Base-by-base conservation (phyloP, 331 rosid genomes). In the Pyrus hybrid region DNA sequence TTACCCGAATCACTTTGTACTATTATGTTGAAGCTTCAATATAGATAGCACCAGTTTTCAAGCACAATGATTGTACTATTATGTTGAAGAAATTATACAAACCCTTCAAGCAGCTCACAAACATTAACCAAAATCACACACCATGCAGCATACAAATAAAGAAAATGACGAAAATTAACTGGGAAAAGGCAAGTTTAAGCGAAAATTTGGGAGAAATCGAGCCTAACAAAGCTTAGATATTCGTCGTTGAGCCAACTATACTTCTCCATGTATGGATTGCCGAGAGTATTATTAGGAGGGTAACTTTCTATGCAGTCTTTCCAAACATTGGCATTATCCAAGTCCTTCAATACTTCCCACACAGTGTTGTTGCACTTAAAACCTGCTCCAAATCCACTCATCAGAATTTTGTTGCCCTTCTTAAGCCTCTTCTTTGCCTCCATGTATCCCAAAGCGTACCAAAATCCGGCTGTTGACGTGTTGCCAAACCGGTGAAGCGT, bases 371-470 rank as follows among this genome's bases (percentile, higher is more conserved):
- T 82, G 71, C 80, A 82, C 77, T 73, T 75, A 43, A 72, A 73
- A 37, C 85, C 85, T 14, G 85, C 85, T 35, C 85, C 85, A 25
- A 82, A 61, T 32, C 85, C 80, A n/a, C 68, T 77, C 85, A 82
- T 77, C 71, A 82, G 63, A 32, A 77, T 60, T 45, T 53, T 62
- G 26, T 82, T 22, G 1, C 74, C 74, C 49, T 72, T 77, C 67
- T 78, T 77, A 5, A 77, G 72, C 80, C 85, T 82, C 79, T 73
- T 74, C 67, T 82, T 82, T 9, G 82, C 85, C 71, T 77, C 82
- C 85, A 82, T 77, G 41, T 73, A 77, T 22, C 82, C 85, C 58
- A 78, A 68, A 32, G 73, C 82, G 69, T 81, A 81, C 85, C 85
- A 81, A 49, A 81, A 76, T 7, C 85, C 70, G 18, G 76, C 77